Evolutionary conservation across 2,329 filamentous ascomycete genomes (phyloP).

Genomic region (Rhynchosporium graminicola): DNA sequence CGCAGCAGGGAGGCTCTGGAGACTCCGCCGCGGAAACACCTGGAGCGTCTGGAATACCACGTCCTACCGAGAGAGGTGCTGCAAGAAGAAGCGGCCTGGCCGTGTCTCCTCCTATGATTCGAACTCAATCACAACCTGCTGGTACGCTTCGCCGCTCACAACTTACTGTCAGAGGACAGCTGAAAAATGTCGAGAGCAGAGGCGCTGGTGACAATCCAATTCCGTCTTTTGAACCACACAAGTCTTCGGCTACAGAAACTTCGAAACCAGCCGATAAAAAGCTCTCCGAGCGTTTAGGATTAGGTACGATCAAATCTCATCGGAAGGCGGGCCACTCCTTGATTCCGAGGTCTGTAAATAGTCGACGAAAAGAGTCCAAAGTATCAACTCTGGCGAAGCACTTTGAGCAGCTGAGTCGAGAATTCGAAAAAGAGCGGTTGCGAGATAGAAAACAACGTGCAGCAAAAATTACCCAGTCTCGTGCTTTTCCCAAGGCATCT

Average conservation of each 20-base stretch:
- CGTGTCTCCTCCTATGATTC: constrained; percentile 38
- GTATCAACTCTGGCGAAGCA: constrained; percentile 93
- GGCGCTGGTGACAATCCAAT: constrained; percentile 22
- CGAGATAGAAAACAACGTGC: constrained; percentile 81
- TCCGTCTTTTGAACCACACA: constrained; percentile 32
- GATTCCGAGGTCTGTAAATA: constrained; percentile 82
- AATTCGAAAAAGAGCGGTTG: constrained; percentile 85
- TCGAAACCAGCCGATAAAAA: constrained; percentile 60
- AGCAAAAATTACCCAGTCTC: constrained; percentile 71
- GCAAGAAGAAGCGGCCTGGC: constrained; percentile 32
- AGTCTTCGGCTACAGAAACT: constrained; percentile 34
- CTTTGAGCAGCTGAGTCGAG: constrained; percentile 93
- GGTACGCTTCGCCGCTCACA: constrained; percentile 37
- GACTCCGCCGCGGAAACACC: constrained; percentile 34
- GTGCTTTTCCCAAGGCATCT: constrained; percentile 84
- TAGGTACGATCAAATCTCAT: constrained; percentile 63
- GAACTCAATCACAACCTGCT: constrained; percentile 41
- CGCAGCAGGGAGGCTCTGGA: constrained; percentile 23
- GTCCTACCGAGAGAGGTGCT: constrained; percentile 36
- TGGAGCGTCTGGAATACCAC: constrained; percentile 40
- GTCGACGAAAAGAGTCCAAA: constrained; percentile 69
- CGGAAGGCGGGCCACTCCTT: constrained; percentile 66
- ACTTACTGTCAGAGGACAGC: constrained; percentile 29
- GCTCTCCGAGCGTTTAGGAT: constrained; percentile 69
- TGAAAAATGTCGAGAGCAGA: constrained; percentile 31